Evolutionary conservation across 768 basidiomycete species (phyloP).

Genomic region (Podaxis sp.): DNA sequence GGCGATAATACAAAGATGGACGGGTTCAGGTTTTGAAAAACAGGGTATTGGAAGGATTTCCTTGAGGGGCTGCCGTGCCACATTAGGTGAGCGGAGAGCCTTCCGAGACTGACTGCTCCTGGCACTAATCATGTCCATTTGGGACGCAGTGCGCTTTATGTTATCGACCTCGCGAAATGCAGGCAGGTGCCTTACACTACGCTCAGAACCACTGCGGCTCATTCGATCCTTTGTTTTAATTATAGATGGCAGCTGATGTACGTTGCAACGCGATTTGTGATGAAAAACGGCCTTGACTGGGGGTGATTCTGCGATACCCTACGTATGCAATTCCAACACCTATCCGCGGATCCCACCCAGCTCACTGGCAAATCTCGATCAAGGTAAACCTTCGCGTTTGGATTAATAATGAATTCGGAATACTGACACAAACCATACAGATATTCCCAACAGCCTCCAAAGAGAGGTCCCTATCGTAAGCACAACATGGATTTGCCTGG

Average conservation of each 20-base stretch:
- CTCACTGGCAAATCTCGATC: constrained; percentile 92
- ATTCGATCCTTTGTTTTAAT: not conserved
- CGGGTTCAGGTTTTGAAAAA: constrained; percentile 98
- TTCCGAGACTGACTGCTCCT: not conserved
- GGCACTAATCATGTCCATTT: not conserved
- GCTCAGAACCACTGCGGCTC: constrained; percentile 15
- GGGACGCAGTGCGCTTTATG: constrained; percentile 81
- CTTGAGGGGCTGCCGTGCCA: constrained; percentile 86
- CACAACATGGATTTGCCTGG: constrained; percentile 11
- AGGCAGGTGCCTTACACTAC: constrained; percentile 50
- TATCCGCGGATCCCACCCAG: constrained; percentile 85
- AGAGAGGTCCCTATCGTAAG: constrained; percentile 89
- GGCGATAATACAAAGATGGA: constrained; percentile 94
- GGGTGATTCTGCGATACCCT: constrained; percentile 65
- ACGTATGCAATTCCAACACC: constrained; percentile 86
- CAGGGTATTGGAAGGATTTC: constrained; percentile 92
- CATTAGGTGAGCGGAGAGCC: constrained; percentile 67
- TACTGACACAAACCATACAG: constrained; percentile 33
- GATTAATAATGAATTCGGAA: not conserved
- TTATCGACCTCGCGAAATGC: constrained; percentile 93
- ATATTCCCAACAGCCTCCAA: constrained; percentile 95
- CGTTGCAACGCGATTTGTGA: constrained; percentile 14
- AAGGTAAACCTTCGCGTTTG: constrained; percentile 48
- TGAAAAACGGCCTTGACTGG: not conserved
- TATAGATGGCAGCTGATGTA: constrained; percentile 53